Base-by-base conservation (phyloP, 108 stramenopile genomes). In the Skeletonema grethae region DNA sequence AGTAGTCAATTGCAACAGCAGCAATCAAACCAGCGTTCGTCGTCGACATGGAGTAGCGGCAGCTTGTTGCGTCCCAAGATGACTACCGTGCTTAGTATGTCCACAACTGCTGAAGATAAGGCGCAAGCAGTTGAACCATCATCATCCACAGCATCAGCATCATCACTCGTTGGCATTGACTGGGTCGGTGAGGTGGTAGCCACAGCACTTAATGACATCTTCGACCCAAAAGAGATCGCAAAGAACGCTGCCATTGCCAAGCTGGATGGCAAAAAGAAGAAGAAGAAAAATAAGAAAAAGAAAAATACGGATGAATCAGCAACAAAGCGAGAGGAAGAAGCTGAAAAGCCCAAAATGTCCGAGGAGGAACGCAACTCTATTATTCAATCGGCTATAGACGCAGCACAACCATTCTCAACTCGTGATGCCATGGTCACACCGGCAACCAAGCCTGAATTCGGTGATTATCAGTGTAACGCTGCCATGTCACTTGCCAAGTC, bases 401-500 rank as follows among this genome's bases (percentile, higher is more conserved):
- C 75, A 15, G 90, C 93, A 0, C 76, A 77, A 55, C 90, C 89
- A 15, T 95, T 90, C 70, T 45, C 84, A 2, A 56, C 57, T 16
- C 41, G 61, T 9, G 88, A 95, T 76, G 80, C 92, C 6, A 88
- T 90, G 88, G 90, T 96, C 1, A 92, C 90, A 20, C 80, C 87
- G 0, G 95, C 95, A 18, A 94, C 91, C 9, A 85, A 82, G 62
- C 63, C 86, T 18, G 90, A 94, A 43, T 96, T 96, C 73, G 95
- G 95, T 30, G 97, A 99, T 71, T 98, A 93, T 73, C 99, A 99
- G 86, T 92, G 96, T 77, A 98, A 98, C 82, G 95, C 79, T 18
- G 89, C 92, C 58, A 89, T 95, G 88, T 57, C 71, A 12, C 74
- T 90, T 32, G 77, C 65, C 66, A 91, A 91, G 57, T 59, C 35